phyloP scores from a whole-genome alignment of 2,329 filamentous ascomycete genomes.

The Aspergillus uvarum region DNA sequence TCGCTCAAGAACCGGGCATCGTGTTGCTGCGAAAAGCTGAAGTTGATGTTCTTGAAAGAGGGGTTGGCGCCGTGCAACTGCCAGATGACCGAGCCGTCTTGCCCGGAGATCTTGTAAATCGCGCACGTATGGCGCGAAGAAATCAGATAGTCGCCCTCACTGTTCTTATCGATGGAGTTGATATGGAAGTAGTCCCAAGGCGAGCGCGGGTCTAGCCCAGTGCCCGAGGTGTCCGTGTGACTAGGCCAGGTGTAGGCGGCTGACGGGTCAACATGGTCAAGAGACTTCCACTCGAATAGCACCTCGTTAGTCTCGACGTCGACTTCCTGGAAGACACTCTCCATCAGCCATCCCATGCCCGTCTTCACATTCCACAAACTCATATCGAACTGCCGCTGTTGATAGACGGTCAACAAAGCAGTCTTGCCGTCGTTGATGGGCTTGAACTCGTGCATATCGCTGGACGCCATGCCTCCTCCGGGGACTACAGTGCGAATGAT shows the following conservation, averaged over 20 bases:
- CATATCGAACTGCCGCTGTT: conserved; percentile 49
- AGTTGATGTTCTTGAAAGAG: conserved; percentile 39
- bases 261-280: conserved; percentile 51
- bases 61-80: conserved; percentile 38
- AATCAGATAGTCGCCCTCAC: conserved; percentile 42
- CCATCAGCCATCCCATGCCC: conserved; percentile 53
- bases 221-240: conserved; percentile 48
- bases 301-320: conserved; percentile 51
- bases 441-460: conserved; percentile 56
- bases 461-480: conserved; percentile 41
- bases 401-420: conserved; percentile 44
- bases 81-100: conserved; percentile 42
- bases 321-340: conserved; percentile 55
- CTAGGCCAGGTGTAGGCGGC: conserved; percentile 49
- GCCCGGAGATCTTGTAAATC: conserved; percentile 44
- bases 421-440: conserved; percentile 47
- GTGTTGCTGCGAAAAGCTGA: conserved; percentile 46
- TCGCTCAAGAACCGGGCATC: conserved; percentile 43
- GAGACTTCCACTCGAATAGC: conserved; percentile 52
- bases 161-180: conserved; percentile 45
- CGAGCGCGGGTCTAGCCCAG: conserved; percentile 46
- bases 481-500: conserved; percentile 50
- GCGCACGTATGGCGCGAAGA: conserved; percentile 43
- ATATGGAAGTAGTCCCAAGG: conserved; percentile 50
- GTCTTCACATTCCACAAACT: conserved; percentile 43